Percentiles rank a stretch among this genome's conserved stretches.
Conservation (phyloP, 495 filamentous ascomycete species). For the Penicillium salamii region DNA sequence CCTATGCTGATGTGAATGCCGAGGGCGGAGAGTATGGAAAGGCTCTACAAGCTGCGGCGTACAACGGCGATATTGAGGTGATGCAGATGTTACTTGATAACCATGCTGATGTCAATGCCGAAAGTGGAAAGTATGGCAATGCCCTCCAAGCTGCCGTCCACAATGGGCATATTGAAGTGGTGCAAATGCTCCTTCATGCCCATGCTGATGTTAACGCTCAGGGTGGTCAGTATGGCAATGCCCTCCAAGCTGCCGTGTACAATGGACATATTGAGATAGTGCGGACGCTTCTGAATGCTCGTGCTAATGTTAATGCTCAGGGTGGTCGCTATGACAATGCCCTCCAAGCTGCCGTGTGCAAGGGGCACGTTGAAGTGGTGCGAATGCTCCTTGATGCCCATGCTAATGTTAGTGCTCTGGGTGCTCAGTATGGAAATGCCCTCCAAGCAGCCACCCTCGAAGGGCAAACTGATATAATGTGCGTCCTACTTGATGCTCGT, state of each 20-base stretch:
- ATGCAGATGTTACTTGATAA: neutral
- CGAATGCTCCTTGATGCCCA: neutral
- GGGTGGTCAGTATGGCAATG: neutral
- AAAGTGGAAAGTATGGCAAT: neutral
- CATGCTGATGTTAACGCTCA: neutral
- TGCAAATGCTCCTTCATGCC: neutral
- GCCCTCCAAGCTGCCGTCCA: neutral
- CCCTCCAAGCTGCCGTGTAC: neutral
- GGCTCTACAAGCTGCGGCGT: neutral
- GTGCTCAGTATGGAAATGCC: neutral
- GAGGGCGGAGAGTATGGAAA: neutral
- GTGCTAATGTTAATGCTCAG: neutral
- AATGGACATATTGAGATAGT: neutral
- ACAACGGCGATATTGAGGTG: neutral
- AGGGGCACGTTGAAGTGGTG: neutral
- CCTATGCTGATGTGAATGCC: neutral
- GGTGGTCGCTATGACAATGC: neutral
- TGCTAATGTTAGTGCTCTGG: neutral
- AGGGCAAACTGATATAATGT: neutral
- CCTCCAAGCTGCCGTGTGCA: neutral
- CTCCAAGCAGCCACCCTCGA: neutral
- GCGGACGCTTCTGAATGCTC: neutral
- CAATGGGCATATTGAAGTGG: neutral
- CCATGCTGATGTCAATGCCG: neutral
- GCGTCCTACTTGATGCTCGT: neutral